These are phyloP conservation scores for Mucor racemosus DNA, from an alignment of 371 early-diverging fungal genomes.

Conservation along the genomic window DNA sequence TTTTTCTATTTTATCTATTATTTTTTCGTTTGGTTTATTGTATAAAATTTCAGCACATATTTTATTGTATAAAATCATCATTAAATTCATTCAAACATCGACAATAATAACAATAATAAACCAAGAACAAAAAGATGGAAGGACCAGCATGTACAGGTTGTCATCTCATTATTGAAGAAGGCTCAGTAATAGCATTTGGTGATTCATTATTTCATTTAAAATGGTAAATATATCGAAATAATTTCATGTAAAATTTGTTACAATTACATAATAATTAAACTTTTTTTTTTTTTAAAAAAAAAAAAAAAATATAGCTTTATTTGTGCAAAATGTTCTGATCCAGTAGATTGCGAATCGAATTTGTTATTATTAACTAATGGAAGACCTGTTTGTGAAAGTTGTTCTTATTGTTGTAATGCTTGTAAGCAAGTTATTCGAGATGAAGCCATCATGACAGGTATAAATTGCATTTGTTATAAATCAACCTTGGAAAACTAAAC, in stretches of 20 bases:
- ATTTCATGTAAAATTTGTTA: neutral
- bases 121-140: constrained; percentile 17
- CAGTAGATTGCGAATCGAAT: constrained; percentile 78
- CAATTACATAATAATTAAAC: neutral
- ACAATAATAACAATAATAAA: neutral
- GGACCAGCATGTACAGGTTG: constrained; percentile 73
- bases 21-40: neutral
- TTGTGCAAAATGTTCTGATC: constrained; percentile 75
- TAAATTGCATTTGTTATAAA: neutral
- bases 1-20: neutral
- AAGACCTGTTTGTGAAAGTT: constrained; percentile 82
- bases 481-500: neutral
- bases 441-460: constrained; percentile 87
- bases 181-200: constrained; percentile 81
- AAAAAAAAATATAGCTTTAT: constrained; percentile 57
- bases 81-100: neutral
- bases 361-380: constrained; percentile 79
- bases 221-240: constrained; percentile 55
- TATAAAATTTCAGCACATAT: too few relatives aligned
- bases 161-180: constrained; percentile 69
- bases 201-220: constrained; percentile 82
- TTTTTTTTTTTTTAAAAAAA: neutral
- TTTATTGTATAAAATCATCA: neutral
- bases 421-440: constrained; percentile 83
- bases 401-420: constrained; percentile 80